Evolutionary conservation across 202 grass and related monocot species (phyloP).

Genomic region (Musa balbisiana): DNA sequence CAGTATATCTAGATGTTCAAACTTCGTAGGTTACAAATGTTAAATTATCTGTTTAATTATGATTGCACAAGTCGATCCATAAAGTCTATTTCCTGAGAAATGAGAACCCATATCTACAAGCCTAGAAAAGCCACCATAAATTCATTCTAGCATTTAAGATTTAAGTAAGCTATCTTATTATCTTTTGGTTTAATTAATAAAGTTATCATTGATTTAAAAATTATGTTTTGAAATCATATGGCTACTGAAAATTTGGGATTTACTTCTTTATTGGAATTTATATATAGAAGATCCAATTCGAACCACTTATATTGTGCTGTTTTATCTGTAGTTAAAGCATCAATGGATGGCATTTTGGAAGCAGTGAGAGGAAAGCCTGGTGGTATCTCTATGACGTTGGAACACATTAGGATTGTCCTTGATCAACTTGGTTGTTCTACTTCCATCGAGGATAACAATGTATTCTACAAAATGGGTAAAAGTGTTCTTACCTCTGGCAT

Average conservation of each 20-base stretch:
- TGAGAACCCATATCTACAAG: background rate
- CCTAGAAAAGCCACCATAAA: background rate
- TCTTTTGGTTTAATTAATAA: background rate
- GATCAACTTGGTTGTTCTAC: constrained; percentile 48
- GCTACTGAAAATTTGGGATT: background rate
- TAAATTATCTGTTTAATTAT: background rate
- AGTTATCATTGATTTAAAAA: background rate
- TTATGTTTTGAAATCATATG: background rate
- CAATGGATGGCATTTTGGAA: constrained; percentile 65
- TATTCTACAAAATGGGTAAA: constrained; percentile 56
- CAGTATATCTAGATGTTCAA: background rate
- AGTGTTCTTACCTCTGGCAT: background rate
- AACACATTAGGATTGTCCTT: constrained; percentile 53
- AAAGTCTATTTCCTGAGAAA: background rate
- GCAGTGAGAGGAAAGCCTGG: constrained; percentile 57
- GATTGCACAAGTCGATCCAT: background rate
- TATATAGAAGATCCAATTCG: background rate
- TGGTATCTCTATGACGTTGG: constrained; percentile 63
- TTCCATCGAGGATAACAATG: constrained; percentile 33
- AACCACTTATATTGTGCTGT: background rate
- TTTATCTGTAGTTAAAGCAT: constrained; percentile 45
- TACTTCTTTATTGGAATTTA: background rate
- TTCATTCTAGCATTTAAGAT: background rate
- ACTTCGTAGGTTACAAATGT: background rate
- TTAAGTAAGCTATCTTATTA: background rate